These are phyloP conservation scores for Cucurbita moschata DNA, from an alignment of 306 rosid genomes.

Conservation along the genomic window DNA sequence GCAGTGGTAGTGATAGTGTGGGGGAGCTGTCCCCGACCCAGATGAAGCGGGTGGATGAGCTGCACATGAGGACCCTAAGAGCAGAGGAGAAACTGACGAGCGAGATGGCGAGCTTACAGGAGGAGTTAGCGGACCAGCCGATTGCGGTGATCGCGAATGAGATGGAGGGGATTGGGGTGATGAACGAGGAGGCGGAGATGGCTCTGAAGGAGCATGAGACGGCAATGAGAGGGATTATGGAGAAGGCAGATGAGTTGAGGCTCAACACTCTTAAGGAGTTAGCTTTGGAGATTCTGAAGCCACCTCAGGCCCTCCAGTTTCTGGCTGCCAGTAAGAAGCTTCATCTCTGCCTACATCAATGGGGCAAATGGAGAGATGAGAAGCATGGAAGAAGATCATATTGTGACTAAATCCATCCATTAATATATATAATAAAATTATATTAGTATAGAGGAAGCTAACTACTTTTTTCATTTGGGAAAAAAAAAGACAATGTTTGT, in stretches of 20 bases:
- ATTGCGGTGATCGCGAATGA: slow-evolving; percentile 2
- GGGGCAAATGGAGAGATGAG: slow-evolving; percentile 25
- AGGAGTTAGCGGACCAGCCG: slow-evolving; percentile 22
- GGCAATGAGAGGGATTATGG: slow-evolving; percentile 4
- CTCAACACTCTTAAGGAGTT: slow-evolving; percentile 16
- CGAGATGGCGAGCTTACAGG: slow-evolving; percentile 15
- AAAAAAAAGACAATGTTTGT: too few relatives aligned
- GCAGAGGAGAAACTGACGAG: slow-evolving; percentile 18
- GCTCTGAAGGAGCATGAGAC: slow-evolving; percentile 12
- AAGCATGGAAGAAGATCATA: slow-evolving; percentile 1
- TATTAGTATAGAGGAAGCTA: too few relatives aligned
- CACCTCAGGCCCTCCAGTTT: slow-evolving; percentile 15
- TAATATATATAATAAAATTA: too few relatives aligned
- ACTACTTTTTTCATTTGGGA: too few relatives aligned
- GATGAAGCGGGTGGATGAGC: background rate
- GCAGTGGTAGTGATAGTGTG: background rate
- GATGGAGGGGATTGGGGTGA: background rate
- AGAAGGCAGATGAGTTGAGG: slow-evolving; percentile 19
- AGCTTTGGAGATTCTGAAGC: slow-evolving; percentile 4
- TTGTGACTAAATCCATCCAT: too few relatives aligned
- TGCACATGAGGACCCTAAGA: slow-evolving; percentile 7
- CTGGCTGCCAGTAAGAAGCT: slow-evolving; percentile 24
- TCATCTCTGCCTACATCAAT: slow-evolving; percentile 20
- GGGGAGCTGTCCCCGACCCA: background rate
- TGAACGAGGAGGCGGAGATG: slow-evolving; percentile 3